phyloP scores from a whole-genome alignment of 345 rosid species.

The Gossypium bickii region DNA sequence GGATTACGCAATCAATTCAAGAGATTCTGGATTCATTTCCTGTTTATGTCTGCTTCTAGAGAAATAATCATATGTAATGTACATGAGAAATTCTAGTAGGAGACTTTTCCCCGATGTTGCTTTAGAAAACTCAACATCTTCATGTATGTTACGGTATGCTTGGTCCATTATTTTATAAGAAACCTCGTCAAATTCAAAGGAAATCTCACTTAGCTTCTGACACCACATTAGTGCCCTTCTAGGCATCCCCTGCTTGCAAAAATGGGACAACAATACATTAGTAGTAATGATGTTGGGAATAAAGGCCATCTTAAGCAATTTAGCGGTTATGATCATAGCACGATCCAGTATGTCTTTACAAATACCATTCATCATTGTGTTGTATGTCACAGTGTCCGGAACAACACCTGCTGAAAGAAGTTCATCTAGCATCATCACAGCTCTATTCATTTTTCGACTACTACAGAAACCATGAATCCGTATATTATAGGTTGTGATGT shows the following conservation, averaged over 20 bases:
- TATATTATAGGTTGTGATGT: constrained; percentile 59
- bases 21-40: constrained; percentile 19
- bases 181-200: constrained; percentile 57
- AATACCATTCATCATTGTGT: constrained; percentile 52
- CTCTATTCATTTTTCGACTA: constrained; percentile 41
- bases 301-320: constrained; percentile 70
- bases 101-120: constrained; percentile 43
- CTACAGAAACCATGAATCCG: constrained; percentile 48
- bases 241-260: constrained; percentile 68
- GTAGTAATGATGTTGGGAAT: constrained; percentile 53
- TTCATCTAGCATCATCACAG: constrained; percentile 48
- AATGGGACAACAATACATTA: constrained; percentile 53
- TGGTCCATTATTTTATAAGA: constrained; percentile 42
- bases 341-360: constrained; percentile 53
- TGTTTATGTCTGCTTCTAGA: constrained; percentile 27
- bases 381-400: constrained; percentile 68
- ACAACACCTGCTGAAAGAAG: constrained; percentile 51
- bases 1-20: constrained; percentile 19
- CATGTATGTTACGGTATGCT: constrained; percentile 32
- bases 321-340: constrained; percentile 59
- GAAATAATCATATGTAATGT: constrained; percentile 52
- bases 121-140: constrained; percentile 16
- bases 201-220: constrained; percentile 55
- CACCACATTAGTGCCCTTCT: constrained; percentile 58
- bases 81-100: constrained; percentile 70